Evolutionary conservation across 1,284 basidiomycete species (phyloP).

Genomic region (Schizopora paradoxa): DNA sequence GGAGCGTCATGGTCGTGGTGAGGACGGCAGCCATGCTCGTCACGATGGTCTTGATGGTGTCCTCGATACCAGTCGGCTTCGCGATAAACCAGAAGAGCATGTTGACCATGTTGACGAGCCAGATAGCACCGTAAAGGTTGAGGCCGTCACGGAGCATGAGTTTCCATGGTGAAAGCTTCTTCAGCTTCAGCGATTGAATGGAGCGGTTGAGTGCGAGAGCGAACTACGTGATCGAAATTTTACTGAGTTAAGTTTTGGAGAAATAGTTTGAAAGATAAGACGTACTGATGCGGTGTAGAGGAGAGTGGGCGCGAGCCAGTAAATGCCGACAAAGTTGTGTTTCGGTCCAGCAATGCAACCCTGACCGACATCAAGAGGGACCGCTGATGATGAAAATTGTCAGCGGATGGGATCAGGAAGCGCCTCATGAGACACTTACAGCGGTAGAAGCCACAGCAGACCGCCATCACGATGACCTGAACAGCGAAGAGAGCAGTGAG

Average conservation of each 20-base stretch:
- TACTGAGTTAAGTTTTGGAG: conserved; percentile 15
- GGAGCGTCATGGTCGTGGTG: conserved; percentile 77
- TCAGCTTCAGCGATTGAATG: conserved; percentile 50
- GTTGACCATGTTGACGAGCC: conserved; percentile 72
- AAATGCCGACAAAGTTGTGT: conserved; percentile 73
- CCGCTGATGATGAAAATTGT: conserved; percentile 36
- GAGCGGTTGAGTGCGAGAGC: conserved; percentile 60
- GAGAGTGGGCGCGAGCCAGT: conserved; percentile 71
- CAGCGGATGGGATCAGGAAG: too few species aligned
- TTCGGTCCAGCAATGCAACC: conserved; percentile 80
- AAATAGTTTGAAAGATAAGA: conserved; percentile 7
- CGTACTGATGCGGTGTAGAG: conserved; percentile 62
- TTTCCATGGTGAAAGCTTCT: conserved; percentile 64
- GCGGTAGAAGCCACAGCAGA: conserved; percentile 71
- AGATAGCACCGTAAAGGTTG: conserved; percentile 74
- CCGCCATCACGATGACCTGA: conserved; percentile 62
- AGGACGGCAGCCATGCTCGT: conserved; percentile 78
- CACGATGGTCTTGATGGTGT: conserved; percentile 75
- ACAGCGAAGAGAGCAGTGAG: conserved; percentile 56
- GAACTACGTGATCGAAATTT: conserved; percentile 36
- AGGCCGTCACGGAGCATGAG: conserved; percentile 82
- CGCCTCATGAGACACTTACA: conserved; percentile 40
- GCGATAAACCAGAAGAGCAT: conserved; percentile 79
- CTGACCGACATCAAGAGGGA: conserved; percentile 63
- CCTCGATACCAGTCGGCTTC: conserved; percentile 49